Evolutionary conservation across 805 yeast species (phyloP), one percentile per base, ranked within the genome.

Genomic region (Grigorovia transvaalensis): DNA sequence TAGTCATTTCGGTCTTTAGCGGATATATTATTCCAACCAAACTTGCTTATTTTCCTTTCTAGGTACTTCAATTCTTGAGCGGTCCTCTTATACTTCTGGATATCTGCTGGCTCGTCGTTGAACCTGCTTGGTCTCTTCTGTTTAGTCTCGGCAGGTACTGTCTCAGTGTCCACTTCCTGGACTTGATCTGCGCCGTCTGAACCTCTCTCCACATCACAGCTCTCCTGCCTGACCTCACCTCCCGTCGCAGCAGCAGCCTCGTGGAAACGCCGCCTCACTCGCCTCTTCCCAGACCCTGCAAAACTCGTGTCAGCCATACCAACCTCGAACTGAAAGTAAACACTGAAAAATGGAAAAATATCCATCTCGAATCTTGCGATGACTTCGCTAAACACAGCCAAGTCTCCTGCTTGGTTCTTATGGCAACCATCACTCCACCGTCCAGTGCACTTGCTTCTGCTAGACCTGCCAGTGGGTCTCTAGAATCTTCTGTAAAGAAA

Each of bases 11-110:
- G 75, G 54, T 83, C 87, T 20, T 63, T 62, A 23, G 59, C 59
- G 1, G 80, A 71, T 18, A 83, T 59, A 19, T 74, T 71, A 2
- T 72, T 69, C 84, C 84, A 79, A 0, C 86, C 85, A 57, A 74
- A 69, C 53, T 69, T 59, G 17, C 69, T 58, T 17, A 80, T 73
- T 58, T 78, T 81, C 15, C 68, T 66, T 58, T 80, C 83, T 40
- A 76, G 67, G 9, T 71, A 76, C 2, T 61, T 63, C 13, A 83
- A 67, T 48, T 81, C 86, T 44, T 66, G 66, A 46, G 72, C 70
- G 15, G 81, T 52, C 15, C 75, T 59, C 12, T 68, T 57, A 17
- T 75, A 60, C 56, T 76, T 73, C 55, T 74, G 73, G 19, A 41
- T 52, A 48, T 47, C 57, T 45, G 54, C 38, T 19, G 53, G 56